phyloP scores from a whole-genome alignment of 1,284 basidiomycete genomes.

The Golubevia pallescens region DNA sequence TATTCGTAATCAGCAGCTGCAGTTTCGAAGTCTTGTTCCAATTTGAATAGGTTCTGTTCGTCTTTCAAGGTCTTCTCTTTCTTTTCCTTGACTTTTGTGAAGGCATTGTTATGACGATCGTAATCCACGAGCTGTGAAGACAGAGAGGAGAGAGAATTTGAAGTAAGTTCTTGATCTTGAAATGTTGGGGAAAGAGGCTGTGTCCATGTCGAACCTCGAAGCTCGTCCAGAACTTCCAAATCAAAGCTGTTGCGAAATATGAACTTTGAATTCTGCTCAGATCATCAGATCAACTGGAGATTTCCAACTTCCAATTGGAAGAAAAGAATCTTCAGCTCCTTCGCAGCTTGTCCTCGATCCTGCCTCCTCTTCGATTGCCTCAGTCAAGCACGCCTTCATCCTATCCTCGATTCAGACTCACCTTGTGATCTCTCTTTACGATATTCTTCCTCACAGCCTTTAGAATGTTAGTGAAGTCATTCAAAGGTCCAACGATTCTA shows the following conservation, averaged over 20 bases:
- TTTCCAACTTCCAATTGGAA: too few species aligned
- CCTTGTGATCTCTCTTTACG: constrained; percentile 95
- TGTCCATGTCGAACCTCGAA: too few species aligned
- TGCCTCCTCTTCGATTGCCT: too few species aligned
- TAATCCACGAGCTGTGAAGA: constrained; percentile 79
- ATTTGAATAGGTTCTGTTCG: constrained; percentile 69
- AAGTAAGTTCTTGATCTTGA: too few species aligned
- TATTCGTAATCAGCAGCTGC: constrained; percentile 95
- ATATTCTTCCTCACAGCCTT: constrained; percentile 92
- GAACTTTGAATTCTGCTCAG: background rate
- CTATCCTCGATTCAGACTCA: constrained; percentile 62
- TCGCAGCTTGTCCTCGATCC: too few species aligned
- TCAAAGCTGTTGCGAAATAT: too few species aligned
- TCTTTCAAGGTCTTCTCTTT: constrained; percentile 69
- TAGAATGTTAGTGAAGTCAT: constrained; percentile 84
- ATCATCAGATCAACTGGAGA: background rate
- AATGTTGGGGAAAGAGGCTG: background rate
- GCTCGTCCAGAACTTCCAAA: too few species aligned
- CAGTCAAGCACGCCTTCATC: background rate
- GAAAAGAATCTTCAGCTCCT: too few species aligned
- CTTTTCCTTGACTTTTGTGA: constrained; percentile 94
- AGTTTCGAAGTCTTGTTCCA: constrained; percentile 96
- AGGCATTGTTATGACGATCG: constrained; percentile 92
- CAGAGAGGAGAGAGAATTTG: background rate
- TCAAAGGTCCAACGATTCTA: constrained; percentile 81